These are phyloP conservation scores for Ramaria rubella DNA, from an alignment of 768 basidiomycete species.

Conservation along the genomic window DNA sequence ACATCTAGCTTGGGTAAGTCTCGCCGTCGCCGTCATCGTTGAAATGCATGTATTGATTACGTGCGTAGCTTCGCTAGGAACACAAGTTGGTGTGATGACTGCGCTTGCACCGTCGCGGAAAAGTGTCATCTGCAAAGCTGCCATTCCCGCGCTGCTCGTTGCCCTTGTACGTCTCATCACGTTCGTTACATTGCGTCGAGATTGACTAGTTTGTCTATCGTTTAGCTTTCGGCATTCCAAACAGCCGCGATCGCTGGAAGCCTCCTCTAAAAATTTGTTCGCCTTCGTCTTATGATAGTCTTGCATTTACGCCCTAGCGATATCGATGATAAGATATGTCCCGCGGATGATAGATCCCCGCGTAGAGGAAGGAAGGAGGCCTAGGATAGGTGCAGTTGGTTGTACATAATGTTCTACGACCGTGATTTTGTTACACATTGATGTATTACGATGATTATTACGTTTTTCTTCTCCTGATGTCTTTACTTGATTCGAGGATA, in stretches of 20 bases:
- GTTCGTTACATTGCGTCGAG: not conserved
- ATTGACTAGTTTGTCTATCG: not conserved
- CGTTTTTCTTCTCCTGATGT: not conserved
- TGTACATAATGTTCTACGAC: not conserved
- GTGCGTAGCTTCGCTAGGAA: constrained; percentile 1
- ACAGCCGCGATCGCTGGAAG: not conserved
- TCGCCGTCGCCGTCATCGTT: not conserved
- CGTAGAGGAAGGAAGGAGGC: not conserved
- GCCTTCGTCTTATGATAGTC: not conserved
- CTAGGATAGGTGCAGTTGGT: not conserved
- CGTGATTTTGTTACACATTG: not conserved
- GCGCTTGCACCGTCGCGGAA: constrained; percentile 2
- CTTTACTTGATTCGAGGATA: not conserved
- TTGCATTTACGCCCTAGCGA: too few species aligned
- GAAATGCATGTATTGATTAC: not conserved
- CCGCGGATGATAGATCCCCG: not conserved
- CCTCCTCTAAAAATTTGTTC: not conserved
- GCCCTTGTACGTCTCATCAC: not conserved
- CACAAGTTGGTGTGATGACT: constrained; percentile 7
- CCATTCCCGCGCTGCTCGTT: constrained; percentile 1
- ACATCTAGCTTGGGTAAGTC: not conserved
- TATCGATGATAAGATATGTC: too few species aligned
- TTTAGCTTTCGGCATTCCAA: not conserved
- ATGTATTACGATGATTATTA: not conserved
- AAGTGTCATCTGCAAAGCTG: not conserved